Evolutionary conservation across 768 basidiomycete genomes (phyloP).

Genomic region (Sistotremastrum suecicum): DNA sequence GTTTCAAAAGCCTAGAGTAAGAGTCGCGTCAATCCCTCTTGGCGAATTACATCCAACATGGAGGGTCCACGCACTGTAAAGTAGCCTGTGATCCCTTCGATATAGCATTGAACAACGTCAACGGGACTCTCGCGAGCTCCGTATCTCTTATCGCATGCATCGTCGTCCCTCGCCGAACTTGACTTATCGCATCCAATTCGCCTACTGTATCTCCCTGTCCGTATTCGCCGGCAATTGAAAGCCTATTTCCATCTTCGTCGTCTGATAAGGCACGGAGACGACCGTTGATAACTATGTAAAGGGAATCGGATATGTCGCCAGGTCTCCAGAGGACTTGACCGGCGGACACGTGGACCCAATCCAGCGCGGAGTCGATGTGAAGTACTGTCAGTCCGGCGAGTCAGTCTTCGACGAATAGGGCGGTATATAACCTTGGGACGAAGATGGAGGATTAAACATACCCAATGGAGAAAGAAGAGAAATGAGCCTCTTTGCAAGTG

Average conservation of each 20-base stretch:
- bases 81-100: slow-evolving; percentile 46
- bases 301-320: slow-evolving; percentile 82
- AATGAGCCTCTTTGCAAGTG: slow-evolving; percentile 90
- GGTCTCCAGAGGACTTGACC: slow-evolving; percentile 93
- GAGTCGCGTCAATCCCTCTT: no score
- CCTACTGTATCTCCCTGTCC: slow-evolving; percentile 97
- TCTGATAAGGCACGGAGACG: slow-evolving; percentile 85
- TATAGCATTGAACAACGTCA: slow-evolving; percentile 95
- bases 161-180: slow-evolving; percentile 71
- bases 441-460: slow-evolving; percentile 19
- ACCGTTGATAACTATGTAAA: slow-evolving; percentile 97
- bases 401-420: neutral
- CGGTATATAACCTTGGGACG: neutral
- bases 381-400: slow-evolving; percentile 39
- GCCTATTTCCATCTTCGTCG: slow-evolving; percentile 47
- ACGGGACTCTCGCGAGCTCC: slow-evolving; percentile 92
- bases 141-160: slow-evolving; percentile 98
- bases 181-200: slow-evolving; percentile 94
- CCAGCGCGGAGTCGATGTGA: slow-evolving; percentile 91
- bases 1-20: slow-evolving; percentile 47
- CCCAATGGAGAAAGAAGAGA: slow-evolving; percentile 88
- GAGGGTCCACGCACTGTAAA: slow-evolving; percentile 1
- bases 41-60: no score
- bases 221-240: slow-evolving; percentile 81
- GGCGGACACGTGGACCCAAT: slow-evolving; percentile 96